phyloP scores from a whole-genome alignment of 2,329 filamentous ascomycete genomes.

The Epicoccum sorghinum region DNA sequence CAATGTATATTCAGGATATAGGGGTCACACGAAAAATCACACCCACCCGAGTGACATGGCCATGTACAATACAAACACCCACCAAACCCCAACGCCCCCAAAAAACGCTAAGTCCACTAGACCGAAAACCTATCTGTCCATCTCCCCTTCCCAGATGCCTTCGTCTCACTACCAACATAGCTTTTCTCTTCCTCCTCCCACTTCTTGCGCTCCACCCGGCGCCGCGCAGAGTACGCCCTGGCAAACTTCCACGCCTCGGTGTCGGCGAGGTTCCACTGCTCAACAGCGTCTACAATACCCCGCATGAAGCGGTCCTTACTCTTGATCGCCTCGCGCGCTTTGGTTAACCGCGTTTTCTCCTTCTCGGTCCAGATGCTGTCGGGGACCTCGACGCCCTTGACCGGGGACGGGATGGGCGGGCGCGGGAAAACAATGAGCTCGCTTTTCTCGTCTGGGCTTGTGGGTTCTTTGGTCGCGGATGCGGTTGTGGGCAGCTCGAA shows the following conservation, averaged over 20 bases:
- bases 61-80: no score
- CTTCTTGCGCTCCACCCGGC: conserved; percentile 65
- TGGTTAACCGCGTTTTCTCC: conserved; percentile 63
- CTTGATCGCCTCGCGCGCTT: conserved; percentile 53
- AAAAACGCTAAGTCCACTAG: neutral
- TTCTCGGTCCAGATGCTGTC: conserved; percentile 59
- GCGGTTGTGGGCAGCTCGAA: conserved; percentile 73
- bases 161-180: conserved; percentile 64
- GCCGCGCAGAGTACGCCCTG: conserved; percentile 68
- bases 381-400: conserved; percentile 58
- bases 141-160: conserved; percentile 3
- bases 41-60: no score
- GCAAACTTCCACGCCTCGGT: conserved; percentile 80
- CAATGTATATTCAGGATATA: no score
- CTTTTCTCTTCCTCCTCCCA: conserved; percentile 75
- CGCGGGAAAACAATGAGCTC: conserved; percentile 55
- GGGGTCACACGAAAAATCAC: no score
- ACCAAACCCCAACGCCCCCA: no score
- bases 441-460: conserved; percentile 64
- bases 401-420: conserved; percentile 54
- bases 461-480: conserved; percentile 60
- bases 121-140: conserved; percentile 13
- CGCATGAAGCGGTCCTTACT: conserved; percentile 39
- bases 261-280: conserved; percentile 67
- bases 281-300: conserved; percentile 50